A percentile compares a stretch with the other conserved stretches of the same genome.
Conservation (phyloP, 148 eudicot genomes). For the Rhododendron williamsianum region DNA sequence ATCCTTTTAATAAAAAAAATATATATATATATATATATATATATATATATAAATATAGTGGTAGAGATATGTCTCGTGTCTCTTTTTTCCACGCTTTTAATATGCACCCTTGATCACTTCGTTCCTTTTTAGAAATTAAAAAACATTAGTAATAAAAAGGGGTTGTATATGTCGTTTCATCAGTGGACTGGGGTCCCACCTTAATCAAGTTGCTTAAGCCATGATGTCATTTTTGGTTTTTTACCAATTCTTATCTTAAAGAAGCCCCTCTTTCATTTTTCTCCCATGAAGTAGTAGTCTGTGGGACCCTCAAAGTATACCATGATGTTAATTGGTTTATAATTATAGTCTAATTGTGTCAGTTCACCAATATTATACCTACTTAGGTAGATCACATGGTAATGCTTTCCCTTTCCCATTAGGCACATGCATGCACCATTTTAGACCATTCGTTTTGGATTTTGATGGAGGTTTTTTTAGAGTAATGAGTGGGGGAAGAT, state of each 20-base stretch:
- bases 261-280: not conserved
- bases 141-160: too few relatives aligned
- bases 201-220: constrained; percentile 7
- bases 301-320: not conserved
- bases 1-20: not conserved
- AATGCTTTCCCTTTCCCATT: not conserved
- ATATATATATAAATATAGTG: not conserved
- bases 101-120: constrained; percentile 2
- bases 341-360: not conserved
- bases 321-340: not conserved
- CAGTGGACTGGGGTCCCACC: constrained; percentile 7
- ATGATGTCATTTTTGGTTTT: constrained; percentile 9
- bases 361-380: not conserved
- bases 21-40: too few relatives aligned
- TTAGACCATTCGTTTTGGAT: too few relatives aligned
- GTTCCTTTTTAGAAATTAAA: not conserved
- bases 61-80: not conserved
- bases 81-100: not conserved
- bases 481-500: too few relatives aligned
- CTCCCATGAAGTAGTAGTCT: not conserved
- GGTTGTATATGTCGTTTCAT: not conserved
- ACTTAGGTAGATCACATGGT: not conserved
- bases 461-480: too few relatives aligned
- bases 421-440: too few relatives aligned
- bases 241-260: not conserved